These are phyloP conservation scores for Gentiana straminea DNA, from an alignment of 257 asterid genomes.

Conservation along the genomic window DNA sequence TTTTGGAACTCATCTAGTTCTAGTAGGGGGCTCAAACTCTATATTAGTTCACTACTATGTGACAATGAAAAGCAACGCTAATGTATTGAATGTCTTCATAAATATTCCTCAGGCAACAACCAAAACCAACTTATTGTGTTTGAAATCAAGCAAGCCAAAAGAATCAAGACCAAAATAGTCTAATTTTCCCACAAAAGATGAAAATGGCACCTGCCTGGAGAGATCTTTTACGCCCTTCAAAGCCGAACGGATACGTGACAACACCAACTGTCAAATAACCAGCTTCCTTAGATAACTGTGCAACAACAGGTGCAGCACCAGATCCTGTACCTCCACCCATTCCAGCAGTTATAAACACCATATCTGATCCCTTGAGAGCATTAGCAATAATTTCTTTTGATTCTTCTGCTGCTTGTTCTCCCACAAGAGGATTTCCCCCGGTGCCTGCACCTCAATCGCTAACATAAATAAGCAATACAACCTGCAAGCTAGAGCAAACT, in stretches of 20 bases:
- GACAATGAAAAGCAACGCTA: no score
- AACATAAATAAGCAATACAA: conserved; percentile 2
- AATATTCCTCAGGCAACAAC: no score
- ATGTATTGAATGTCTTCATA: no score
- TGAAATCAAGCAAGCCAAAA: not conserved
- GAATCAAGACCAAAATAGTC: not conserved
- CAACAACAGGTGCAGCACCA: conserved; percentile 98
- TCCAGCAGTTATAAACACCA: conserved; percentile 99
- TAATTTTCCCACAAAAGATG: not conserved
- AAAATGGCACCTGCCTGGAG: conserved; percentile 53
- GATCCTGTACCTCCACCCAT: conserved; percentile 99
- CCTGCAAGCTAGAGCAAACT: not conserved
- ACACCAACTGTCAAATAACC: conserved; percentile 98
- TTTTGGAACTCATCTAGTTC: no score
- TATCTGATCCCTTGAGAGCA: conserved; percentile 94
- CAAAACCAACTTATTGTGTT: no score
- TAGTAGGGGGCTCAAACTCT: no score
- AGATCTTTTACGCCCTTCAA: conserved; percentile 95
- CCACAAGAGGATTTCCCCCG: conserved; percentile 89
- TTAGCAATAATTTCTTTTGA: conserved; percentile 82
- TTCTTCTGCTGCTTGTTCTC: conserved; percentile 99
- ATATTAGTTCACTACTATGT: no score
- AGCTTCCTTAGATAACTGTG: conserved; percentile 85
- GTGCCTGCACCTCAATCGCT: conserved; percentile 50
- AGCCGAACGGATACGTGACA: conserved; percentile 92